Evolutionary conservation across 2,329 filamentous ascomycete species (phyloP).

Genomic region (Fusarium caatingaense): DNA sequence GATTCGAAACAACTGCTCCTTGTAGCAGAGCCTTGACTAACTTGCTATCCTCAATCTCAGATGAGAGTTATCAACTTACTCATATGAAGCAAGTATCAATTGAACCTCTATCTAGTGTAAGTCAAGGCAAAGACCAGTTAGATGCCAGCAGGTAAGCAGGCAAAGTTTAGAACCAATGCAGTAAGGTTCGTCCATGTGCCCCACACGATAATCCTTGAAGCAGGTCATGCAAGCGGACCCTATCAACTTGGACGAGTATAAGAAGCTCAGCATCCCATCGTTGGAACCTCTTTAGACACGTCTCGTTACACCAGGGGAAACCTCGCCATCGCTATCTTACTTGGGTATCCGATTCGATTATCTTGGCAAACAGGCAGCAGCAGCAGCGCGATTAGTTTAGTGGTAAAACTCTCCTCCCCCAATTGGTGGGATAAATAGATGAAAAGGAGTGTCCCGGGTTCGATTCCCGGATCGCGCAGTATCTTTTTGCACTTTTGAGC

Average conservation of each 20-base stretch:
- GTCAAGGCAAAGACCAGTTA: not conserved
- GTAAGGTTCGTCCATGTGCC: conserved; percentile 12
- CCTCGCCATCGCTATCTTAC: not conserved
- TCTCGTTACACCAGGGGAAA: not conserved
- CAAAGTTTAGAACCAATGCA: not conserved
- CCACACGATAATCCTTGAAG: conserved; percentile 11
- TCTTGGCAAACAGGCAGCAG: conserved; percentile 25
- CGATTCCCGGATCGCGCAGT: conserved; percentile 52
- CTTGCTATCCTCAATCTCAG: not conserved
- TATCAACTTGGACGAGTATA: conserved; percentile 10
- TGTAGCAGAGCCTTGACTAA: too few relatives aligned
- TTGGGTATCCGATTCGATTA: not conserved
- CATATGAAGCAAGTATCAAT: not conserved
- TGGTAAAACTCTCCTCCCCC: conserved; percentile 56
- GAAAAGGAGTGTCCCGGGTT: conserved; percentile 50
- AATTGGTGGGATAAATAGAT: conserved; percentile 35
- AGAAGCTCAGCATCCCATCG: conserved; percentile 15
- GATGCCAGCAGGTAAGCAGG: not conserved
- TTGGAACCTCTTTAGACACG: not conserved
- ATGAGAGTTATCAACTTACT: not conserved
- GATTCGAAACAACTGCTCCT: too few relatives aligned
- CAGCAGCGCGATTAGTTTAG: conserved; percentile 52
- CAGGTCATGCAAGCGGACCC: conserved; percentile 3
- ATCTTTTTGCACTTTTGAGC: conserved; percentile 8
- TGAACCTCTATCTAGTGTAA: not conserved